These are phyloP conservation scores for Adansonia digitata DNA, from an alignment of 345 rosid species.

Conservation along the genomic window DNA sequence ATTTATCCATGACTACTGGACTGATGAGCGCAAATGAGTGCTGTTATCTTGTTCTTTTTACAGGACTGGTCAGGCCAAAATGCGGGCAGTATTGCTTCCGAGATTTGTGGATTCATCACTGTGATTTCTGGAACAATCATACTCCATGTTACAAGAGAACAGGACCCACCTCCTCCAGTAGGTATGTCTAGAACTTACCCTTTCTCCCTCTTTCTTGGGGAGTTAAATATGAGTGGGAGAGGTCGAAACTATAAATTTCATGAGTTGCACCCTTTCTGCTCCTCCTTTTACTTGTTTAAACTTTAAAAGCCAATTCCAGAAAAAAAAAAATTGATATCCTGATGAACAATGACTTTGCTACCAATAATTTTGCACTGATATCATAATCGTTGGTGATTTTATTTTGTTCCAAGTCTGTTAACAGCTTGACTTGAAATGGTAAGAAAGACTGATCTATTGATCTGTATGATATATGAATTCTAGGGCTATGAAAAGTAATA, in stretches of 20 bases:
- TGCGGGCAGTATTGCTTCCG: not conserved
- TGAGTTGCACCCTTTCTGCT: not conserved
- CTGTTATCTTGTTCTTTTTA: not conserved
- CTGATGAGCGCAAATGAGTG: not conserved
- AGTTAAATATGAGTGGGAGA: not conserved
- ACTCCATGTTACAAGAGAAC: not conserved
- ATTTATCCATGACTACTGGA: not conserved
- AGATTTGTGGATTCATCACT: not conserved
- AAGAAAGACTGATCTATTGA: not conserved
- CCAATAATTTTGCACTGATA: not conserved
- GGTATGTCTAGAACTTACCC: slow-evolving; percentile 32
- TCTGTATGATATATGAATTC: not conserved
- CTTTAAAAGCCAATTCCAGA: not conserved
- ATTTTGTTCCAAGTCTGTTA: not conserved
- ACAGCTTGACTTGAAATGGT: not conserved
- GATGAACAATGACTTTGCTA: not conserved
- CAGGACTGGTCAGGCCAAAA: slow-evolving; percentile 2
- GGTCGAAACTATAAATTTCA: not conserved
- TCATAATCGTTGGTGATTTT: not conserved
- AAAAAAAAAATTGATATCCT: not conserved
- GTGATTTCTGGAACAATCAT: slow-evolving; percentile 2
- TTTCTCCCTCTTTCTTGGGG: not conserved
- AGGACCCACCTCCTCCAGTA: slow-evolving; percentile 49
- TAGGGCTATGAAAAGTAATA: not conserved
- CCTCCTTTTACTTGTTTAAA: slow-evolving; percentile 2